phyloP scores from a whole-genome alignment of 2,329 filamentous ascomycete genomes.

The Alternaria triticina region DNA sequence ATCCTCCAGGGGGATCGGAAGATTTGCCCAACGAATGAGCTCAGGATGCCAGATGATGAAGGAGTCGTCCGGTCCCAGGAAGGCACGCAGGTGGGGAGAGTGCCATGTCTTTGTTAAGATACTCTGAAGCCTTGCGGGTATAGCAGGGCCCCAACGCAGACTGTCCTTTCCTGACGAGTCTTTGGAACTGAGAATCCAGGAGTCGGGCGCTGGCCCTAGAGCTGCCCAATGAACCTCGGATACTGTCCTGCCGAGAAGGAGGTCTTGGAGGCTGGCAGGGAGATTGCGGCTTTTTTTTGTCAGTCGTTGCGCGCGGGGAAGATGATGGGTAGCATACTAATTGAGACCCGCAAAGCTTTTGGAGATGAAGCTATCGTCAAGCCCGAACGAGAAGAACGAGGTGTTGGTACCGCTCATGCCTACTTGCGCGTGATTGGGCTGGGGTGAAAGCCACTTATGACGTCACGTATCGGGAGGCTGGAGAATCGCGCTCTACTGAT shows the following conservation, averaged over 20 bases:
- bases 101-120: slow-evolving; percentile 36
- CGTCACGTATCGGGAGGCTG: slow-evolving; percentile 26
- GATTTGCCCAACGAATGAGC: slow-evolving; percentile 40
- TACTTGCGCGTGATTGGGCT: slow-evolving; percentile 36
- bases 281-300: slow-evolving; percentile 34
- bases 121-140: slow-evolving; percentile 27
- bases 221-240: slow-evolving; percentile 41
- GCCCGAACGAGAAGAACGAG: slow-evolving; percentile 46
- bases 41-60: slow-evolving; percentile 46
- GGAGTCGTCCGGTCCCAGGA: slow-evolving; percentile 36
- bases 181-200: slow-evolving; percentile 44
- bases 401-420: slow-evolving; percentile 34
- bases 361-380: slow-evolving; percentile 41
- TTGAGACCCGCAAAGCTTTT: slow-evolving; percentile 39
- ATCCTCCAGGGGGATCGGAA: slow-evolving; percentile 38
- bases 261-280: slow-evolving; percentile 32
- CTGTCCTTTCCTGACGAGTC: slow-evolving; percentile 31
- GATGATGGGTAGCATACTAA: slow-evolving; percentile 29
- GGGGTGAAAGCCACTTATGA: slow-evolving; percentile 33
- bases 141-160: slow-evolving; percentile 37
- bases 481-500: not conserved
- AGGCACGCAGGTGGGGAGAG: slow-evolving; percentile 37
- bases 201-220: slow-evolving; percentile 36
- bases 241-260: slow-evolving; percentile 33
- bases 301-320: not conserved